These are phyloP conservation scores for Cladochytrium tenue DNA, from an alignment of 371 early-diverging fungal genomes.

Conservation along the genomic window DNA sequence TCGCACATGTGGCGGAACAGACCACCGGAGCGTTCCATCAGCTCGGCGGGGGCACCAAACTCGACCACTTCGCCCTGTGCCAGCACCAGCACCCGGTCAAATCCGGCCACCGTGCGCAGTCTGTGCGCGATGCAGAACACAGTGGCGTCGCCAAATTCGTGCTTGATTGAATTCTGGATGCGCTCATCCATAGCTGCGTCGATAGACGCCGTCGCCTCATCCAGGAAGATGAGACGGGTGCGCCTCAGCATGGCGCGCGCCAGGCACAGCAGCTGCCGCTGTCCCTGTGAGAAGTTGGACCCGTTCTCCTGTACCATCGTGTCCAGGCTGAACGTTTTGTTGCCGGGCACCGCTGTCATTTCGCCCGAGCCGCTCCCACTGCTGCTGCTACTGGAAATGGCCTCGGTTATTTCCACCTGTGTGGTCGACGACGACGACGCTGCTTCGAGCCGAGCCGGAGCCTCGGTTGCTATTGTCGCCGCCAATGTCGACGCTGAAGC, in stretches of 20 bases:
- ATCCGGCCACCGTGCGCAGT: constrained; percentile 12
- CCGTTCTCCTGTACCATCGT: constrained; percentile 37
- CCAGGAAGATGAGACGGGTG: constrained; percentile 51
- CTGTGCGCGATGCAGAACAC: constrained; percentile 25
- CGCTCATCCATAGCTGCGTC: constrained; percentile 51
- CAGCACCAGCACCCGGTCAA: constrained; percentile 47
- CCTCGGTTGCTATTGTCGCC: background rate
- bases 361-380: background rate
- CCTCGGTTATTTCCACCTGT: constrained; percentile 19
- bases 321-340: constrained; percentile 18
- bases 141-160: constrained; percentile 7
- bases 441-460: background rate
- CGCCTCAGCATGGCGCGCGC: constrained; percentile 54
- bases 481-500: background rate
- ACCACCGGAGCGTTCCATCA: constrained; percentile 27
- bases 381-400: background rate
- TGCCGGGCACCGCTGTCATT: background rate
- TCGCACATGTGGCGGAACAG: constrained; percentile 46
- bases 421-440: constrained; percentile 7
- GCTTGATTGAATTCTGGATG: constrained; percentile 44
- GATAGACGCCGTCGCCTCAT: constrained; percentile 58
- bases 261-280: constrained; percentile 59
- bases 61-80: constrained; percentile 43
- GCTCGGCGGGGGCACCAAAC: constrained; percentile 39
- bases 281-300: constrained; percentile 50